phyloP scores from a whole-genome alignment of 139 green algal genomes.

The Tetradesmus obliquus region DNA sequence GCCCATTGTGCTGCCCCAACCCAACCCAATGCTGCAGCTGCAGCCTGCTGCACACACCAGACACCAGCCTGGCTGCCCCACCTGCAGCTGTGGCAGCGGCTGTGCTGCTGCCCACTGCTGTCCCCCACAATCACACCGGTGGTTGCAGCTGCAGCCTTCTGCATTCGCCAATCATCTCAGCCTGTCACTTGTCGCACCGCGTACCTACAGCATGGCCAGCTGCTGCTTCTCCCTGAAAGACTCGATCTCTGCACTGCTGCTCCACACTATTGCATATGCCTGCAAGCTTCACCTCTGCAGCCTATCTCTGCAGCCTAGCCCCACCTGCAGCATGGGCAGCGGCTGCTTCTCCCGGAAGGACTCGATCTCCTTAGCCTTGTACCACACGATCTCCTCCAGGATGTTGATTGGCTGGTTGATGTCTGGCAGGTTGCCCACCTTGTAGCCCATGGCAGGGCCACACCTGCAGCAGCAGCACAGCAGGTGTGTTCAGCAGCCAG shows the following conservation, averaged over 20 bases:
- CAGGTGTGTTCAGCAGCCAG: neutral
- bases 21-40: neutral
- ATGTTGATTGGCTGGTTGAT: slow-evolving; percentile 96
- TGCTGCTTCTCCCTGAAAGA: no score
- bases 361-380: slow-evolving; percentile 90
- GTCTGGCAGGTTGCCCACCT: slow-evolving; percentile 74
- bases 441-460: slow-evolving; percentile 77
- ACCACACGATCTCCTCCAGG: slow-evolving; percentile 99
- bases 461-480: slow-evolving; percentile 62
- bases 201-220: no score
- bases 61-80: neutral
- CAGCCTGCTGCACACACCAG: neutral
- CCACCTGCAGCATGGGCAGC: slow-evolving; percentile 61
- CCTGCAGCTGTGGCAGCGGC: no score
- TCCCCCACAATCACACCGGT: neutral
- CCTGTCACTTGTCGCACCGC: no score
- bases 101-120: neutral
- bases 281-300: slow-evolving; percentile 44
- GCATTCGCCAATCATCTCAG: neutral
- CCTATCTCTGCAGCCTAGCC: neutral
- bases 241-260: no score
- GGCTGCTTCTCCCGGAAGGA: slow-evolving; percentile 70
- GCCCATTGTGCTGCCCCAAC: neutral
- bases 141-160: neutral
- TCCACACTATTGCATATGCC: neutral